Evolutionary conservation across 352 stramenopile genomes (phyloP), one percentile per base, ranked within the genome.

Genomic region (Pythium monospermum): DNA sequence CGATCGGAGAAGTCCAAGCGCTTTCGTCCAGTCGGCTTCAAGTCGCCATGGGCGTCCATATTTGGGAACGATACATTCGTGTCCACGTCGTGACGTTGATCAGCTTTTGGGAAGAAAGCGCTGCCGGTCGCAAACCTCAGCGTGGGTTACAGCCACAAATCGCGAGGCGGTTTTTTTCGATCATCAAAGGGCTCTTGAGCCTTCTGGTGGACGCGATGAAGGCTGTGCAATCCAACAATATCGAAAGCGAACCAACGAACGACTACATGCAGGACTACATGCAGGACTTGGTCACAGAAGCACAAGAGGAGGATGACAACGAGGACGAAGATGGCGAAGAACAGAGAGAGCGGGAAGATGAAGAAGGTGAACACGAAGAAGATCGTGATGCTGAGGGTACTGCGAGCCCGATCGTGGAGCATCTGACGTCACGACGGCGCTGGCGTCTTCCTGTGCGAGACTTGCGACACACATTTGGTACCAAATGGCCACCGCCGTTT

Each of bases 41-140:
- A 62, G 59, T 64, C n/a, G 76, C 78, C 4, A 85, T 94, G 68
- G 68, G 69, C 7, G 57, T 78, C 26, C 68, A 87, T 48, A 71
- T 94, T 57, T 94, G 83, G 83, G 83, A 94, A 35, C 72, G 59
- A 59, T 91, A 89, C 33, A 83, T 94, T 39, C 80, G 81, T 22
- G 68, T 85, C 2, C 83, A 94, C 51, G 78, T 94, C 6, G 68
- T 85, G 41, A 90, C 83, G 35, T 64, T 94, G 11, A 74, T 91
- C 31, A 82, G 68, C 10, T 94, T 88, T 59, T 94, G 80, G 80
- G 76, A 91, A 49, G 80, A 94, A 42, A 87, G 72, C 47, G 79
- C 78, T 21, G 64, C 64, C 3, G 83, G 80, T 21, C 65, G 66
- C 19, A 90, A 85, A 23, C 68, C 76, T 0, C 72, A 87, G 51